Base-by-base conservation (phyloP, 2,329 filamentous ascomycete species). In the Apiospora kogelbergensis region DNA sequence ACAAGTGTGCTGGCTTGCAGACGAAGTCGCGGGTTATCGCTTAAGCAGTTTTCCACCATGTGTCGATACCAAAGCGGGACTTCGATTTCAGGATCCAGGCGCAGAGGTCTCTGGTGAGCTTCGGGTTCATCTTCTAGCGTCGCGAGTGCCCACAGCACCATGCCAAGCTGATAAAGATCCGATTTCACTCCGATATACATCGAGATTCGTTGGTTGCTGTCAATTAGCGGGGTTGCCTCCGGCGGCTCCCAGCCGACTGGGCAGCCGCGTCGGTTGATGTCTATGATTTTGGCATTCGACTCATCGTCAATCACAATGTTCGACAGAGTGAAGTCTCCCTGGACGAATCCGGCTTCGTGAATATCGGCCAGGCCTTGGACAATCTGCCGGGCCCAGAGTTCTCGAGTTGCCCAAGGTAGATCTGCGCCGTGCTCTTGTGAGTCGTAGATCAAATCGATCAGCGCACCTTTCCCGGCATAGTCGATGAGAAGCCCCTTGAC, bases 141-240 rank as follows among this genome's bases (percentile, higher is more conserved):
- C 1, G 94, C 95, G 63, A 99, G 83, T 26, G 93, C 94, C 94
- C 95, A 99, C 2, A 99, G 83, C 1, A 97, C 94, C 96, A 99
- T 99, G 6, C 96, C 96, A 6, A 98, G 86, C 80, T 99, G 96
- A 76, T 92, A 99, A 1, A 99, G 84, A 80, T 99, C 96, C 0
- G 95, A 97, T 81, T 99, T 99, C 78, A 98, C 94, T 15, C 96
- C 95, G 77, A 99, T 98, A 77, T 97, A 98, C 91, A 98, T 97
- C 63, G 93, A 92, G 67, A 99, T 95, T 40, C 94, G 89, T 79
- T 98, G 95, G 69, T 93, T 93, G 79, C 91, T 95, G 72, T 95
- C 91, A 70, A 98, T 94, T 68, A 98, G 89, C 6, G 89, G 88
- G 20, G 91, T 91, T 68, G 97, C 92, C 81, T 99, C 96, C 5